Evolutionary conservation across 306 rosid genomes (phyloP).

Genomic region (Castanopsis chinensis): DNA sequence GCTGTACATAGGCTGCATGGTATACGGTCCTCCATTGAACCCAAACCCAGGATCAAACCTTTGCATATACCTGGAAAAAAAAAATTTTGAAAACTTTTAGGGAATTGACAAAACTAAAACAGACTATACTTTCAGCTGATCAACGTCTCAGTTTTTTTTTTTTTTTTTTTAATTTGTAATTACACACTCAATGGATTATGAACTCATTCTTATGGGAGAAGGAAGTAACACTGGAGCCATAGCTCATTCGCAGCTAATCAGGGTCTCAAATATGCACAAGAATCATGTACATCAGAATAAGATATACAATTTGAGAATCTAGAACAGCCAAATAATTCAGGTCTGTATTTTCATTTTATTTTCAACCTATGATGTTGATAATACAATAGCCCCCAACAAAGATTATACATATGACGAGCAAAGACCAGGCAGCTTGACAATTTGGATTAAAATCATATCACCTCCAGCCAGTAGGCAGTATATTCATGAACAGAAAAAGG

Average conservation of each 20-base stretch:
- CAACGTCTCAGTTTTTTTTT: not conserved
- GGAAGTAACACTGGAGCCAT: no score
- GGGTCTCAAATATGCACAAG: not conserved
- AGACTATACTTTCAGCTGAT: not conserved
- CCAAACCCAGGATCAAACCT: constrained; percentile 98
- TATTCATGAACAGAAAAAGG: not conserved
- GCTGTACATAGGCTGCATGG: constrained; percentile 85
- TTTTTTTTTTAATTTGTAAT: no score
- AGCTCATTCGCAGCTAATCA: no score
- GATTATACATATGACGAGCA: not conserved
- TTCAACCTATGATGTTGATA: not conserved
- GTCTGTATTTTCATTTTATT: not conserved
- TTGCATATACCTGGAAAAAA: constrained; percentile 75
- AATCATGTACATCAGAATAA: not conserved
- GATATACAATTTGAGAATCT: not conserved
- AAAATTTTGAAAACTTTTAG: constrained; percentile 2
- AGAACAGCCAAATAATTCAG: not conserved
- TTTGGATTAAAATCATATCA: not conserved
- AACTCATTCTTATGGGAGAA: no score
- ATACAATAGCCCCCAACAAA: not conserved
- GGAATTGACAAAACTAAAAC: not conserved
- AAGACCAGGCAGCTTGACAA: not conserved
- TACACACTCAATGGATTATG: no score
- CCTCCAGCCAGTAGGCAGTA: no score
- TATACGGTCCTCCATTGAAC: constrained; percentile 82